Conservation (phyloP, 257 asterid species). For the Ajuga chamaepitys region DNA sequence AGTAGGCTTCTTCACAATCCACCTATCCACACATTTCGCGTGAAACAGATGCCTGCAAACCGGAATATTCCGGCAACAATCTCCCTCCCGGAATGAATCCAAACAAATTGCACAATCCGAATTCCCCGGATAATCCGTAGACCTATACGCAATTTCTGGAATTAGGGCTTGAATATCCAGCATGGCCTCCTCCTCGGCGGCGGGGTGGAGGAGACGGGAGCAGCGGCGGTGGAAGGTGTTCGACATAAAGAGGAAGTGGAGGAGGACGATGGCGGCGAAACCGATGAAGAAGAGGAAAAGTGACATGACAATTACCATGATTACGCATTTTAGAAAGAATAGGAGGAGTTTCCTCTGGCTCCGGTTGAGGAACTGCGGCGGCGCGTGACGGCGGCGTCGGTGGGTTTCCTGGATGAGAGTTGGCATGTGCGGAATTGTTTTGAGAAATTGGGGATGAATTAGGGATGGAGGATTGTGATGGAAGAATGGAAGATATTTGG, state of each 20-base stretch:
- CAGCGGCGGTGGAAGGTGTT: conserved; percentile 50
- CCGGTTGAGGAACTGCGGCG: conserved; percentile 24
- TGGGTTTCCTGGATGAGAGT: conserved; percentile 5
- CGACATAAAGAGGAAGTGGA: conserved; percentile 64
- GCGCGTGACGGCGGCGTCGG: conserved; percentile 21
- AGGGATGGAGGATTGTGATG: neutral
- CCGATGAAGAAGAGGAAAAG: conserved; percentile 82
- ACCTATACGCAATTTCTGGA: conserved; percentile 32
- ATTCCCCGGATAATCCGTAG: conserved; percentile 16
- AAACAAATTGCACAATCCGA: conserved; percentile 77
- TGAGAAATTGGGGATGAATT: neutral
- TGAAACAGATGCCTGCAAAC: conserved; percentile 71
- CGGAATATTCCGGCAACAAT: conserved; percentile 49
- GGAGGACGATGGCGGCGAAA: conserved; percentile 71
- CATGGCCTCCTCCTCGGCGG: neutral
- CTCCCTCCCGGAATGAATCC: conserved; percentile 64
- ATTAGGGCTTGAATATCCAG: conserved; percentile 15
- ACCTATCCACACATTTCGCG: conserved; percentile 58
- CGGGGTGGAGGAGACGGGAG: conserved; percentile 28
- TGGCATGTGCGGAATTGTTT: conserved; percentile 17
- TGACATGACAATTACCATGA: conserved; percentile 54
- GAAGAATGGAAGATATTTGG: neutral
- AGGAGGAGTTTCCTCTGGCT: conserved; percentile 42
- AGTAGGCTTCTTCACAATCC: conserved; percentile 61
- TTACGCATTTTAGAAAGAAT: conserved; percentile 56